These are phyloP conservation scores for Gossypium trilobum DNA, from an alignment of 441 rosid genomes.

Conservation along the genomic window DNA sequence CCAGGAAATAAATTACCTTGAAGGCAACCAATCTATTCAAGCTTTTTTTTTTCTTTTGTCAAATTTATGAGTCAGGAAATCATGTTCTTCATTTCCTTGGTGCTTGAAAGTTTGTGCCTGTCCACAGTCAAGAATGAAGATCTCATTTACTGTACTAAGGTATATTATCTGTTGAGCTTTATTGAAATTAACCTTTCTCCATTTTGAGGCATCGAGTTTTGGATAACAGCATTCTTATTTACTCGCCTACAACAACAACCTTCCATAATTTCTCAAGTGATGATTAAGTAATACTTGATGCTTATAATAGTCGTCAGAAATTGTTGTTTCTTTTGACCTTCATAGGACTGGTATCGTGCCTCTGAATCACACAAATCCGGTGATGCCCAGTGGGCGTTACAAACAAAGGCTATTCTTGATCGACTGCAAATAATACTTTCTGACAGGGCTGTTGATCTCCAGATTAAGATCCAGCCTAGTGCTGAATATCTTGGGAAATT, in stretches of 20 bases:
- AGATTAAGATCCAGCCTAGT: constrained; percentile 52
- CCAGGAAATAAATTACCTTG: not conserved
- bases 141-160: constrained; percentile 61
- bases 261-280: constrained; percentile 18
- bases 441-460: constrained; percentile 49
- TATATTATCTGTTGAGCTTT: constrained; percentile 21
- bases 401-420: constrained; percentile 67
- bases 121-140: constrained; percentile 66
- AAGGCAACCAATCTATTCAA: not conserved
- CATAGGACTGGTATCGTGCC: constrained; percentile 56
- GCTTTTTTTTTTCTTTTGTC: not conserved
- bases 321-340: constrained; percentile 16
- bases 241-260: not conserved
- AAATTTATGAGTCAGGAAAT: constrained; percentile 39
- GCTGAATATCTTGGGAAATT: constrained; percentile 56
- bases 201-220: not conserved
- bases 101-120: constrained; percentile 63
- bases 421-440: constrained; percentile 56
- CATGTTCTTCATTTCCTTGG: constrained; percentile 45
- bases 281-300: not conserved
- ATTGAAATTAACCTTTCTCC: constrained; percentile 3
- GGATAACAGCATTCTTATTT: not conserved
- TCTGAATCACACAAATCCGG: constrained; percentile 38
- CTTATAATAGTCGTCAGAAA: constrained; percentile 8
- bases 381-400: constrained; percentile 69